Percentiles rank a stretch among this genome's conserved stretches.
phyloP scores from a whole-genome alignment of 1,284 basidiomycete species.

The Anthracocystis walkeri region DNA sequence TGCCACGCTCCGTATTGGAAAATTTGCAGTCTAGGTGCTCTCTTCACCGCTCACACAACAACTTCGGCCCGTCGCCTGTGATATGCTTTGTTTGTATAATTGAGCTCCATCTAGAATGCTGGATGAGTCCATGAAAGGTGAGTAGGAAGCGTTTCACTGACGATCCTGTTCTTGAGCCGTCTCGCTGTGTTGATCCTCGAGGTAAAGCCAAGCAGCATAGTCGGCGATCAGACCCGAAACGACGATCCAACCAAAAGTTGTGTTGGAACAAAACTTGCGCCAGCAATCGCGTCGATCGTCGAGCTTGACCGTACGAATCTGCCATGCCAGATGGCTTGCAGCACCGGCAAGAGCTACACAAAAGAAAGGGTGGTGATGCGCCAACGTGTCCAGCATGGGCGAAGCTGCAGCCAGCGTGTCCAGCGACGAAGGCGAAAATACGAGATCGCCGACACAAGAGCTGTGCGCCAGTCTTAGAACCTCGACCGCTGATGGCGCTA shows the following conservation, averaged over 20 bases:
- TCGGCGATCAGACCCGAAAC: constrained; percentile 86
- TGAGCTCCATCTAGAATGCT: neutral
- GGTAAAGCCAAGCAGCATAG: constrained; percentile 72
- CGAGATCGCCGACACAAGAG: constrained; percentile 26
- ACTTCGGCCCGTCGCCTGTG: neutral
- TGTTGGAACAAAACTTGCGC: constrained; percentile 88
- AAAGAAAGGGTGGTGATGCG: constrained; percentile 77
- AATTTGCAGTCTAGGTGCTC: neutral
- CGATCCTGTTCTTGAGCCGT: neutral
- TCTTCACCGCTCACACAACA: constrained; percentile 7
- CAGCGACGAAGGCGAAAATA: constrained; percentile 22
- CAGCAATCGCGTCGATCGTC: constrained; percentile 86
- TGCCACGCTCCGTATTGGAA: neutral
- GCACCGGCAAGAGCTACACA: constrained; percentile 79
- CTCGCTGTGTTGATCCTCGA: constrained; percentile 8
- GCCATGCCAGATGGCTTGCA: constrained; percentile 82
- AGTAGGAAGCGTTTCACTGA: neutral
- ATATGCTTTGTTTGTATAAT: neutral
- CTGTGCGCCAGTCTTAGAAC: constrained; percentile 11
- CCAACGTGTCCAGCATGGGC: constrained; percentile 23
- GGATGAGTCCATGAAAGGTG: neutral
- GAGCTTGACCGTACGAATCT: constrained; percentile 79
- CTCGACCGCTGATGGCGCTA: constrained; percentile 12
- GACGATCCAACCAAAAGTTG: constrained; percentile 87
- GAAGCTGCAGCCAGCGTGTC: constrained; percentile 15